Evolutionary conservation across 768 basidiomycete species (phyloP).

Genomic region (Chiua virens): DNA sequence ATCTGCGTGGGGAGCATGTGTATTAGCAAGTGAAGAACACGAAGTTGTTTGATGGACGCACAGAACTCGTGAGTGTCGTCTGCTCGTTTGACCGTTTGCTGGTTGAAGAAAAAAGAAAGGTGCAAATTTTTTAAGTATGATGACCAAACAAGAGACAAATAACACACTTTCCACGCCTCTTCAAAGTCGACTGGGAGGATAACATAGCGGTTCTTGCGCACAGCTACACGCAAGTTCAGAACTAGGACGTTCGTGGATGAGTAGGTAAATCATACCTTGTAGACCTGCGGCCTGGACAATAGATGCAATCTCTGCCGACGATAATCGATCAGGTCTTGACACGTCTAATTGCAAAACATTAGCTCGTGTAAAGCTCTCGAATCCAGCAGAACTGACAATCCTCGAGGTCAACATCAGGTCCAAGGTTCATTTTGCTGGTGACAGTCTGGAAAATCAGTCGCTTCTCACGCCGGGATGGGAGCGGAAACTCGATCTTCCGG

Average conservation of each 20-base stretch:
- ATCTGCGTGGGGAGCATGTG: conserved; percentile 28
- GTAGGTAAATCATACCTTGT: conserved; percentile 59
- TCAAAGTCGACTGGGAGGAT: conserved; percentile 97
- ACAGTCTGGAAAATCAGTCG: conserved; percentile 98
- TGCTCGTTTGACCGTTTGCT: conserved; percentile 95
- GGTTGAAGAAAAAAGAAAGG: conserved; percentile 36
- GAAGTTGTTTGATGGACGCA: conserved; percentile 38
- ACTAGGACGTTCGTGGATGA: background rate
- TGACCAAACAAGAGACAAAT: conserved; percentile 50
- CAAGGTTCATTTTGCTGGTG: conserved; percentile 95
- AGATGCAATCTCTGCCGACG: conserved; percentile 92
- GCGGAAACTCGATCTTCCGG: conserved; percentile 97
- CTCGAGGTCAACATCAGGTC: conserved; percentile 96
- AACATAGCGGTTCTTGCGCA: conserved; percentile 97
- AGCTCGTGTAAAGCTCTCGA: conserved; percentile 6
- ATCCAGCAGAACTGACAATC: conserved; percentile 69
- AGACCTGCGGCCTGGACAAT: conserved; percentile 97
- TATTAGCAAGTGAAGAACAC: conserved; percentile 6
- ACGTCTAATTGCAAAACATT: conserved; percentile 60
- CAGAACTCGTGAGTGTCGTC: conserved; percentile 99
- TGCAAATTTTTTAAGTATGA: conserved; percentile 31
- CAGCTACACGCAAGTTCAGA: conserved; percentile 46
- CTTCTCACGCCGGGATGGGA: conserved; percentile 91
- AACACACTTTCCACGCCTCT: conserved; percentile 97
- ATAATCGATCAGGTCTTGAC: conserved; percentile 92